Percentiles rank a stretch among this genome's conserved stretches.
Conservation (phyloP, 2,329 filamentous ascomycete species). For the Arthrinium phaeospermum region DNA sequence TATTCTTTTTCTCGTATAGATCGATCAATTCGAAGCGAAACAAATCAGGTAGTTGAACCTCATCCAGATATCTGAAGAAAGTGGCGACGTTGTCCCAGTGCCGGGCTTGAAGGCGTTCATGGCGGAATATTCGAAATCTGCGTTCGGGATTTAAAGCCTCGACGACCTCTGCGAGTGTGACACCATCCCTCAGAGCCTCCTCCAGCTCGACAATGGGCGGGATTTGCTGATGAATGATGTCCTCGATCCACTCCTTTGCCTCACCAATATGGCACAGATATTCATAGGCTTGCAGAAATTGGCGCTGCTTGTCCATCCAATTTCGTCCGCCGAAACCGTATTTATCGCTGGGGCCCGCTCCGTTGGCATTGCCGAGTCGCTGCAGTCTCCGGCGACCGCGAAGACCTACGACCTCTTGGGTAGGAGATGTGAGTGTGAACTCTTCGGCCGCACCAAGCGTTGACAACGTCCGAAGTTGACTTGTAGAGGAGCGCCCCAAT, state of each 20-base stretch:
- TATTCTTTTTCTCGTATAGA: slow-evolving; percentile 99
- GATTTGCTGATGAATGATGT: slow-evolving; percentile 55
- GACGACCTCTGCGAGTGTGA: slow-evolving; percentile 93
- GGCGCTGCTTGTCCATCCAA: slow-evolving; percentile 99
- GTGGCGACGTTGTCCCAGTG: slow-evolving; percentile 98
- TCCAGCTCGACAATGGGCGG: slow-evolving; percentile 94
- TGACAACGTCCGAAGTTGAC: slow-evolving; percentile 86
- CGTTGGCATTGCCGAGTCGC: slow-evolving; percentile 62
- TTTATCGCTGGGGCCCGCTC: slow-evolving; percentile 51
- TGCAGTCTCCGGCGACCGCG: slow-evolving; percentile 85
- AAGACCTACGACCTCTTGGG: slow-evolving; percentile 86
- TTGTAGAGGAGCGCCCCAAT: slow-evolving; percentile 86
- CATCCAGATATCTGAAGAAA: slow-evolving; percentile 92
- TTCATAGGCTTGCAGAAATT: slow-evolving; percentile 96
- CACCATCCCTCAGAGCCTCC: slow-evolving; percentile 88
- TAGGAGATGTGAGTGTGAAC: slow-evolving; percentile 77
- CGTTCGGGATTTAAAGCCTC: slow-evolving; percentile 83
- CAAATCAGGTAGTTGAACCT: slow-evolving; percentile 90
- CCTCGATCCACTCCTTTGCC: slow-evolving; percentile 97
- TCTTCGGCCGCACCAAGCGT: slow-evolving; percentile 79
- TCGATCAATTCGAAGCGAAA: slow-evolving; percentile 98
- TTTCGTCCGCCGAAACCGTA: slow-evolving; percentile 83
- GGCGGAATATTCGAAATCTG: slow-evolving; percentile 80
- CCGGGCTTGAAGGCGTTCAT: slow-evolving; percentile 85
- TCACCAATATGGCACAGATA: slow-evolving; percentile 99